Percentiles rank a stretch among this genome's conserved stretches.
Conservation (phyloP, 148 eudicot species). For the Chenopodium suecicum region DNA sequence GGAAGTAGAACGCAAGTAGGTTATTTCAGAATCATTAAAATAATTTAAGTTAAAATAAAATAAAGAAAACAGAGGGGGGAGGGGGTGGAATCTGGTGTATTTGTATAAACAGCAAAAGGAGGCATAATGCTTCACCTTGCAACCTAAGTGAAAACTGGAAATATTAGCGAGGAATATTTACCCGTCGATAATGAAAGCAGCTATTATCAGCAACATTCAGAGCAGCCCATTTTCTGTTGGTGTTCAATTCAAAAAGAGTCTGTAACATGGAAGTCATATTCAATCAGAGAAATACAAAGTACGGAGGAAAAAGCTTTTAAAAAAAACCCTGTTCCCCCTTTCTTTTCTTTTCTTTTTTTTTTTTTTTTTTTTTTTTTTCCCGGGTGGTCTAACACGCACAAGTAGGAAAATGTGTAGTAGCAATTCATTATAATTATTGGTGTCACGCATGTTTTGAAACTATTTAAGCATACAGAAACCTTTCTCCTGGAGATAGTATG, state of each 20-base stretch:
- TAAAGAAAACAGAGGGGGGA: too few relatives aligned
- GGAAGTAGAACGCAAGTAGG: not conserved
- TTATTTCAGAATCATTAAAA: not conserved
- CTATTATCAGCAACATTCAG: slow-evolving; percentile 84
- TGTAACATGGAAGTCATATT: slow-evolving; percentile 24
- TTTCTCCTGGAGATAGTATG: not conserved
- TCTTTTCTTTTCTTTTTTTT: too few relatives aligned
- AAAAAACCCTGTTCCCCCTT: not conserved
- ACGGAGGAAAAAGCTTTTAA: not conserved
- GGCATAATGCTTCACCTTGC: not conserved
- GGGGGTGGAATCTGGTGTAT: not conserved
- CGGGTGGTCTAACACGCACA: not conserved
- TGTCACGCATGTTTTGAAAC: not conserved
- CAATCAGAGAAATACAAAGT: slow-evolving; percentile 13
- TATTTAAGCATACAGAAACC: not conserved
- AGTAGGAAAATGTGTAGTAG: not conserved
- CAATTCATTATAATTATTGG: not conserved
- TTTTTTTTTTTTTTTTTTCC: too few relatives aligned
- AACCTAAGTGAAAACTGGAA: not conserved
- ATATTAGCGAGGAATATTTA: slow-evolving; percentile 27
- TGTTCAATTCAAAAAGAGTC: slow-evolving; percentile 58
- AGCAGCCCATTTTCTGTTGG: slow-evolving; percentile 66
- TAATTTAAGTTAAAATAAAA: not conserved
- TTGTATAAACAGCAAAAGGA: not conserved
- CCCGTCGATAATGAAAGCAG: slow-evolving; percentile 84